Base-by-base conservation (phyloP, 1,284 basidiomycete species). In the Sanghuangporus baumii region DNA sequence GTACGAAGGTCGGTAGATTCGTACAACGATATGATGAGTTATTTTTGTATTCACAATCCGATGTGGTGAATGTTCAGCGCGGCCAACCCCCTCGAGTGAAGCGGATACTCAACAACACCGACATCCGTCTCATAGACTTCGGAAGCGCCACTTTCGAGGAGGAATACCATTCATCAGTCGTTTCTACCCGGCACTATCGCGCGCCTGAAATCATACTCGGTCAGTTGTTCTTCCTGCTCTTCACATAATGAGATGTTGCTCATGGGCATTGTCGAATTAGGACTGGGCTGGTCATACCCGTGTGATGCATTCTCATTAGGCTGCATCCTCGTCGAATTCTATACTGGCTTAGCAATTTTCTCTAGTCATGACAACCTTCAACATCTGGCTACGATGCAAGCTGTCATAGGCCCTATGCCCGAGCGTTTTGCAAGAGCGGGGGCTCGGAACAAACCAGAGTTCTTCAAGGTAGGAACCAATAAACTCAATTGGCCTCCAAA, bases 311-410 rank as follows among this genome's bases (percentile, higher is more conserved):
- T 98, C 79, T 99, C 97, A 11, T 84, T 99, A 60, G 97, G 97
- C 6, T 99, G 97, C 77, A 99, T 99, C 69, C 85, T 99, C 14
- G 94, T 99, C 66, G 97, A 99, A 75, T 98, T 99, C 74, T 97
- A 89, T 77, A 99, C 97, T 2, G 97, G 97, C 40, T 88, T 96
- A 52, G 97, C 97, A 3, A 82, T 99, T 37, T 99, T 98, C 79
- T 97, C 99, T 75, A 99, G 97, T 0, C 96, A 98, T 72, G 96
- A 99, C 77, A 99, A 99, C 73, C 84, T 99, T 11, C 97, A 99
- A 73, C 97, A 99, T 74, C 86, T 99, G 6, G 97, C 97, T 50
- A 99, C 99, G 97, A 99, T 99, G 97, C 96, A 99, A 75, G 88
- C 92, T 68, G 97, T 99, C 40, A 96, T 99, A 87, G 97, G 96